Conservation (phyloP, 306 rosid species). For the Vachellia collinsii region DNA sequence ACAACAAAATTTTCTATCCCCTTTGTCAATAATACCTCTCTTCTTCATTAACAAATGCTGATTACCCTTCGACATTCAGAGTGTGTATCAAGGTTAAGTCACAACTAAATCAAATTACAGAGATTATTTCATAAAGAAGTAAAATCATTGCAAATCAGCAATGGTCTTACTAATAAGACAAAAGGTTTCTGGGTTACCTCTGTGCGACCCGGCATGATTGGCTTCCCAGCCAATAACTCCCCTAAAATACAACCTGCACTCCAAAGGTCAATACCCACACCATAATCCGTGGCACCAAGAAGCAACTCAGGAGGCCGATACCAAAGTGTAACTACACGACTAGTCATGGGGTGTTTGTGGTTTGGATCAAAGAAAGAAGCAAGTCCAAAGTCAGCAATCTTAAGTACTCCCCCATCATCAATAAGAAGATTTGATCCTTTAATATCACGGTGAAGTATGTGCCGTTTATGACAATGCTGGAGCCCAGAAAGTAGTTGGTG, state of each 20-base stretch:
- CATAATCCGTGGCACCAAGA: conserved; percentile 92
- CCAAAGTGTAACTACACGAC: conserved; percentile 96
- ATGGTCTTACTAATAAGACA: neutral
- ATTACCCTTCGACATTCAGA: conserved; percentile 2
- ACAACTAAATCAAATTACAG: neutral
- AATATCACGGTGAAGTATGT: conserved; percentile 91
- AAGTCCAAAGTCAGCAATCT: conserved; percentile 91
- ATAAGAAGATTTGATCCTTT: conserved; percentile 95
- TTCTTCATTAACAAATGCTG: neutral
- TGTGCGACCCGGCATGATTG: conserved; percentile 97
- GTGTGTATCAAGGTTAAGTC: neutral
- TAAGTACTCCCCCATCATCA: conserved; percentile 74
- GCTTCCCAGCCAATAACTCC: conserved; percentile 88
- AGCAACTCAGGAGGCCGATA: conserved; percentile 96
- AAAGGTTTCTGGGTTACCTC: conserved; percentile 61
- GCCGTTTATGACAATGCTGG: conserved; percentile 86
- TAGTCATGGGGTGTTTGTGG: conserved; percentile 82
- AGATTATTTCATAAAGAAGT: conserved; percentile 7
- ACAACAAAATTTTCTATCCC: neutral
- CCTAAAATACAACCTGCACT: conserved; percentile 98
- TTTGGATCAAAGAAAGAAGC: conserved; percentile 87
- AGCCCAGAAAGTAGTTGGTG: conserved; percentile 88
- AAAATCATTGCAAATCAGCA: conserved; percentile 9
- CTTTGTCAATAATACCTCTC: neutral
- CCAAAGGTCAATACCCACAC: conserved; percentile 87